Conservation (phyloP, 2,329 filamentous ascomycete species). For the Fusarium lateritium region DNA sequence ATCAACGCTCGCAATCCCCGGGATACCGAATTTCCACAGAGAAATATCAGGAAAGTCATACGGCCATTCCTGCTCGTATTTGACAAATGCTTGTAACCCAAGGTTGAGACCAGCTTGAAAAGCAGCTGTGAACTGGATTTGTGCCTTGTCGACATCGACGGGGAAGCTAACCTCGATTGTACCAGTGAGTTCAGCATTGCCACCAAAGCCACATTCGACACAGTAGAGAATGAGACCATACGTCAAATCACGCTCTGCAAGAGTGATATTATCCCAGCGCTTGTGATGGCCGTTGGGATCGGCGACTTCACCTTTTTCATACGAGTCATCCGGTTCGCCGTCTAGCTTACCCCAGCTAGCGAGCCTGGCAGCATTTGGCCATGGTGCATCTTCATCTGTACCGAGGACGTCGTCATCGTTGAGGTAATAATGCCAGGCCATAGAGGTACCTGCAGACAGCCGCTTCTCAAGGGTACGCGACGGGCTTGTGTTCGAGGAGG, state of each 20-base stretch:
- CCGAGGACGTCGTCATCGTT: background rate
- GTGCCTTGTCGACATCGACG: background rate
- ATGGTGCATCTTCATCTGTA: conserved; percentile 6
- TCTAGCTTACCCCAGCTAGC: background rate
- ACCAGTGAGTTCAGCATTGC: background rate
- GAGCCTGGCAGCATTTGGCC: conserved; percentile 17
- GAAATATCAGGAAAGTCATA: background rate
- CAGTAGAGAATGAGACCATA: conserved; percentile 14
- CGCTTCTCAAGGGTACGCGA: conserved; percentile 16
- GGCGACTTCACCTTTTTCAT: conserved; percentile 6
- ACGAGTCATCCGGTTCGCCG: conserved; percentile 14
- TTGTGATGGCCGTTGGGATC: conserved; percentile 19
- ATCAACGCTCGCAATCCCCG: background rate
- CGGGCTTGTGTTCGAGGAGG: too few relatives aligned
- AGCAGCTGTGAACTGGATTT: conserved; percentile 1
- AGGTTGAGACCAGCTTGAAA: conserved; percentile 19
- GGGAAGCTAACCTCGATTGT: background rate
- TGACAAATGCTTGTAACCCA: conserved; percentile 3
- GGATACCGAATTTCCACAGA: background rate
- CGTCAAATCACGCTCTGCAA: conserved; percentile 4
- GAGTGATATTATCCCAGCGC: background rate
- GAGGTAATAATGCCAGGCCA: background rate
- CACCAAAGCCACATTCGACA: conserved; percentile 14
- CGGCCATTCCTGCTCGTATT: conserved; percentile 15
- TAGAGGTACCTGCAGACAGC: accelerated